Evolutionary conservation across 139 green algal species (phyloP), one percentile per base, ranked within the genome.

Genomic region (Micractinium conductrix): DNA sequence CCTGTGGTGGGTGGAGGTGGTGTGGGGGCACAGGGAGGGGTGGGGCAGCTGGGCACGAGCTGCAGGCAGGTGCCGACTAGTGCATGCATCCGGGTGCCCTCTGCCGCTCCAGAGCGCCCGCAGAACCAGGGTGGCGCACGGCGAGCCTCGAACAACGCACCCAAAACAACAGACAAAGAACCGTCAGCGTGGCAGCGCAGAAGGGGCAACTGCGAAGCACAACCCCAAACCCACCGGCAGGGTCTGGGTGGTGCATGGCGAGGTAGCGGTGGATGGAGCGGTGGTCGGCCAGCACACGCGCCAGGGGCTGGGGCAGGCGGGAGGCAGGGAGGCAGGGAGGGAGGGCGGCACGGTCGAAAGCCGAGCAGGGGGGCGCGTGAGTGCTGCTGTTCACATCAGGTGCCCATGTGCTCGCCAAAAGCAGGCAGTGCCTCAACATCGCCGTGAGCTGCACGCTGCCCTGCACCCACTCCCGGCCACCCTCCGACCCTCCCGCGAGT

Each of bases 201-300:
- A n/a, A n/a, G n/a, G n/a, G n/a, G n/a, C n/a, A n/a, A n/a, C n/a
- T n/a, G n/a, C n/a, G n/a, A n/a, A n/a, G n/a, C n/a, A n/a, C n/a
- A n/a, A n/a, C n/a, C n/a, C n/a, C n/a, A n/a, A n/a, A n/a, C n/a
- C 44, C 71, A 92, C 91, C 91, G 35, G 81, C 45, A 0, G 88
- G 82, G 74, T 96, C 91, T 14, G 94, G 90, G 83, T 93, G 86
- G 88, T 93, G 89, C 22, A 90, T 82, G 17, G 88, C 84, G 78
- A 99, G 87, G 90, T 92, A 99, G 58, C 88, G 90, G 79, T 94
- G 90, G 72, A 99, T 95, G 50, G 92, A 96, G 42, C 91, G 85
- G 90, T 98, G 91, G 76, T 98, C 93, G 0, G 92, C 88, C 84
- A 99, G 87, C 45, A 99, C 89, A 24, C 81, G 80, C 40, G 93